Conservation (phyloP, 257 asterid species). For the Nemophila menziesii region DNA sequence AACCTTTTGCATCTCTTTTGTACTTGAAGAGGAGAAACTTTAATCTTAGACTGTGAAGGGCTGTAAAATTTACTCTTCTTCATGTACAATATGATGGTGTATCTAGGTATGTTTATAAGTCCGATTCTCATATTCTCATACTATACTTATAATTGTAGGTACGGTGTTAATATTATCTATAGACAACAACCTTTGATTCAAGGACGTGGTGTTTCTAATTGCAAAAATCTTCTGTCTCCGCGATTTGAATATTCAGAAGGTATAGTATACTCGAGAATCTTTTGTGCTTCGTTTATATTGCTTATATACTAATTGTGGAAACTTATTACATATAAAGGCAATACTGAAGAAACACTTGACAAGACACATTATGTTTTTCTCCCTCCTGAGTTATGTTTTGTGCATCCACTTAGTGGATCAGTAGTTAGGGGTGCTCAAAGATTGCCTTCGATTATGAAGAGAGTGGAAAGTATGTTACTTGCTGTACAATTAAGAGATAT, state of each 20-base stretch:
- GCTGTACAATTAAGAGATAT: slow-evolving; percentile 83
- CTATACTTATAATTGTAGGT: slow-evolving; percentile 53
- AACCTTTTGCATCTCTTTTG: slow-evolving; percentile 21
- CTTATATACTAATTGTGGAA: slow-evolving; percentile 9
- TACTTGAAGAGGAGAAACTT: slow-evolving; percentile 12
- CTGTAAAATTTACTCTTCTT: slow-evolving; percentile 16
- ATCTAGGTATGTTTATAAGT: slow-evolving; percentile 24
- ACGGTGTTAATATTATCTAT: slow-evolving; percentile 76
- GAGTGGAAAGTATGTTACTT: slow-evolving; percentile 90
- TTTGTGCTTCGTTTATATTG: slow-evolving; percentile 13
- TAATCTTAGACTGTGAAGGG: slow-evolving; percentile 16
- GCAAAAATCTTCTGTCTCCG: slow-evolving; percentile 95
- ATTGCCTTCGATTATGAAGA: slow-evolving; percentile 90
- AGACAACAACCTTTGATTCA: slow-evolving; percentile 79
- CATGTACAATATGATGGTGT: slow-evolving; percentile 24
- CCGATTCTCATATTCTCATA: too few relatives aligned
- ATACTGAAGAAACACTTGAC: slow-evolving; percentile 60
- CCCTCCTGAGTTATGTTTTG: slow-evolving; percentile 93
- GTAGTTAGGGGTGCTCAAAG: slow-evolving; percentile 95
- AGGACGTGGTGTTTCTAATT: slow-evolving; percentile 96
- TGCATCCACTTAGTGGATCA: slow-evolving; percentile 90
- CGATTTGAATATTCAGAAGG: slow-evolving; percentile 90
- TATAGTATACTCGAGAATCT: slow-evolving; percentile 18
- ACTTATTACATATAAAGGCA: slow-evolving; percentile 43
- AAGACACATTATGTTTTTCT: slow-evolving; percentile 92